These are phyloP conservation scores for Lagenidium sp. DNA, from an alignment of 352 stramenopile species.

Conservation along the genomic window DNA sequence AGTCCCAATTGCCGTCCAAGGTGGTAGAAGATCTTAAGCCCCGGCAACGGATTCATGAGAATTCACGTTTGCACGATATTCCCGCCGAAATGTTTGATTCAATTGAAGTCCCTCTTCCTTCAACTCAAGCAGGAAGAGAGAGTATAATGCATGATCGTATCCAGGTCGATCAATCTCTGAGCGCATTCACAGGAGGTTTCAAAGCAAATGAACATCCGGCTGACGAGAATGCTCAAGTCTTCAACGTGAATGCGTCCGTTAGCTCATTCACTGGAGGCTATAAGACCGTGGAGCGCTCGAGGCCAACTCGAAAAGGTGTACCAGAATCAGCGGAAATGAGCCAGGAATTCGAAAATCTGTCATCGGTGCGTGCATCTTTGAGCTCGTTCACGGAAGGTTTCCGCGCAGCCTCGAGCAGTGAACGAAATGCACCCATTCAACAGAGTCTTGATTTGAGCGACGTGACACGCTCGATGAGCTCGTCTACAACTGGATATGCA, in stretches of 20 bases:
- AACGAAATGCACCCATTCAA: not conserved
- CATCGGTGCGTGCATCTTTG: conserved; percentile 17
- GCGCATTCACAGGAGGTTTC: conserved; percentile 14
- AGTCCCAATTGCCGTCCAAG: too few relatives aligned
- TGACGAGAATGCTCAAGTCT: too few relatives aligned
- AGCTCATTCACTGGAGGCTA: too few relatives aligned
- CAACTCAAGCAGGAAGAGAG: too few relatives aligned
- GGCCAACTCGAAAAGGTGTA: too few relatives aligned
- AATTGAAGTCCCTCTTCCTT: conserved; percentile 16
- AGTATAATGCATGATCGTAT: not conserved
- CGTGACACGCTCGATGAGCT: not conserved
- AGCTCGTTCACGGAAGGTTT: conserved; percentile 39
- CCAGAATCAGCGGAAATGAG: too few relatives aligned
- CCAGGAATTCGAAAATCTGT: too few relatives aligned
- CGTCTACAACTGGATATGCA: not conserved
- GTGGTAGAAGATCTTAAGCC: too few relatives aligned
- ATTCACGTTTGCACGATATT: too few relatives aligned
- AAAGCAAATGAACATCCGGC: too few relatives aligned
- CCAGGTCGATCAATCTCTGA: conserved; percentile 15
- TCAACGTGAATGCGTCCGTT: too few relatives aligned
- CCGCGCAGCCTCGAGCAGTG: not conserved
- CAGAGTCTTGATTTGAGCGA: not conserved
- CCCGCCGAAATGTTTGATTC: conserved; percentile 40
- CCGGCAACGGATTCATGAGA: not conserved
- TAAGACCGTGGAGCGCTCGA: too few relatives aligned